Evolutionary conservation across 768 basidiomycete species (phyloP), one percentile per base, ranked within the genome.

Genomic region (Leccinum uliginosum): DNA sequence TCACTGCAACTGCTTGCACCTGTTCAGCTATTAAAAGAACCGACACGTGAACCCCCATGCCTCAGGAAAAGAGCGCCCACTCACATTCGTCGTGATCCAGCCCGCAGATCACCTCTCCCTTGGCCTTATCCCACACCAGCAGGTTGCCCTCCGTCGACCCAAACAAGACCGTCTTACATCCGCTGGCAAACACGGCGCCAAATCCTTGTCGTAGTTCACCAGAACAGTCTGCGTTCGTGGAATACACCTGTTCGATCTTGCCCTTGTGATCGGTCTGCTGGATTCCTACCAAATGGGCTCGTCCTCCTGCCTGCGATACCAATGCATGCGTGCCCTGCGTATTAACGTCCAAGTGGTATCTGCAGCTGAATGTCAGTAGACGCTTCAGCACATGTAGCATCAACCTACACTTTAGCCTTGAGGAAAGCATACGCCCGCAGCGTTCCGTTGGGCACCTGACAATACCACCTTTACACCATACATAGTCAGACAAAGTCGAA

Each of bases 401-500:
- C 6, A 9, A 71, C 83, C 60, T 60, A 85, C 86, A 88, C 80
- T 69, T 76, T 80, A 45, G 78, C 72, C 67, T 80, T 75, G 58
- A 87, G 73, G 63, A 86, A 85, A 6, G 79, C 74, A 55, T 81
- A 82, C 11, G 82, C 84, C 5, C 81, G 79, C 46, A 85, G 71
- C 12, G 81, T 86, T 26, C 86, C 86, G 60, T 86, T 85, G 0
- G 84, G 84, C 57, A 88, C 73, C 64, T 83, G 81, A 61, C 82
- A 86, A 65, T 83, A 79, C 86, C 87, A 87, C 59, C 85, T 87
- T 55, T 26, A 45, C 47, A 32, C 47, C 32, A 35, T 21, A 14
- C 35, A 15, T 48, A 34, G 24, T 72, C 4, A 69, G 63, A 44
- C 38, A 47, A 29, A 23, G 6, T 19, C 29, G 1, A 48, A 27